A percentile compares a stretch with the other conserved stretches of the same genome.
Evolutionary conservation across 1,284 basidiomycete species (phyloP).

Genomic region (Cutaneotrichosporon curvatum): DNA sequence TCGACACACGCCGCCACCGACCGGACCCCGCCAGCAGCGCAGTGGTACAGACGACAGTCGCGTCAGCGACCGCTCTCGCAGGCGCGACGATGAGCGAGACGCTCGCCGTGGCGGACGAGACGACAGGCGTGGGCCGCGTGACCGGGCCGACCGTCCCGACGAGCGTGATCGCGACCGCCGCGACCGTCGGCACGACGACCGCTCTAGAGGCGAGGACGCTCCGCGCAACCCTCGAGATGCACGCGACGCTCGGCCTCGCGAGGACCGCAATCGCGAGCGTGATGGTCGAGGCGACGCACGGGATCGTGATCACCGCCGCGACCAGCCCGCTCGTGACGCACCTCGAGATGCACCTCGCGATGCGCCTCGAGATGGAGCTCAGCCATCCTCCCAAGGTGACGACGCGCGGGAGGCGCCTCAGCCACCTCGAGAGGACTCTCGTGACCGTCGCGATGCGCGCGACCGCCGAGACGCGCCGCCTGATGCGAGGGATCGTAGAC

Average conservation of each 20-base stretch:
- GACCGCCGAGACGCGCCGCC: background rate
- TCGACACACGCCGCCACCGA: slow-evolving; percentile 2
- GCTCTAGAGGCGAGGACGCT: background rate
- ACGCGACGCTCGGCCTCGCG: background rate
- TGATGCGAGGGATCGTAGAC: too few species aligned
- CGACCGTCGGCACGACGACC: background rate
- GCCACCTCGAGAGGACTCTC: background rate
- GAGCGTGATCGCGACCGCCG: slow-evolving; percentile 5
- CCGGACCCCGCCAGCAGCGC: slow-evolving; percentile 15
- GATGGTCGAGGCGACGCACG: background rate
- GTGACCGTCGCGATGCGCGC: background rate
- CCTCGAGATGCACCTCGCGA: background rate
- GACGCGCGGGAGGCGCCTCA: too few species aligned
- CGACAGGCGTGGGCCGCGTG: background rate
- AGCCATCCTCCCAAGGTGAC: too few species aligned
- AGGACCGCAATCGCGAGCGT: background rate
- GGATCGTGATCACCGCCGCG: background rate
- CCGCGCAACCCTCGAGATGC: background rate
- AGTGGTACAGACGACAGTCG: slow-evolving; percentile 34
- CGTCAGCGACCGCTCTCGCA: slow-evolving; percentile 8
- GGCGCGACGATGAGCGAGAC: background rate
- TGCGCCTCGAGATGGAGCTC: too few species aligned
- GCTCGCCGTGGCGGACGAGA: background rate
- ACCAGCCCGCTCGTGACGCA: background rate
- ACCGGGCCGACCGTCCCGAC: slow-evolving; percentile 1